phyloP scores from a whole-genome alignment of 2,329 filamentous ascomycete species.

The Coniochaeta ligniaria region DNA sequence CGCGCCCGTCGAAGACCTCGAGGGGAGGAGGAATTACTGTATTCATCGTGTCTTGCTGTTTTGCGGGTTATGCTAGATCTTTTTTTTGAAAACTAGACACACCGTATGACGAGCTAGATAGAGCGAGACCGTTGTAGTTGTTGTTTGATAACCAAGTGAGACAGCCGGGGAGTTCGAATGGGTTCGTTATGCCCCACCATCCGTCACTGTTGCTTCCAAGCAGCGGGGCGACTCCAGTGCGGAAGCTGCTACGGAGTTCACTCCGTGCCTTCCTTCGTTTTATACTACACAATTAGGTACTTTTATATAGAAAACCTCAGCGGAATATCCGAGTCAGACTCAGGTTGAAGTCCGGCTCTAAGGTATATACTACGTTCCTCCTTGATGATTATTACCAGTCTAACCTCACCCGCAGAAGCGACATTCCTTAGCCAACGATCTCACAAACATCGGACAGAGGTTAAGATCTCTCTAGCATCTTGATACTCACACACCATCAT shows the following conservation, averaged over 20 bases:
- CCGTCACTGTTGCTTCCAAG: not conserved
- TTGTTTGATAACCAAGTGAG: not conserved
- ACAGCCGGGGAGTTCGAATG: not conserved
- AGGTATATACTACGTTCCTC: not conserved
- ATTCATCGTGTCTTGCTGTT: not conserved
- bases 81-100: too few species aligned
- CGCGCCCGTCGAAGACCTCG: conserved; percentile 38
- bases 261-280: not conserved
- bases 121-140: not conserved
- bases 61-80: not conserved
- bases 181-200: not conserved
- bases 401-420: too few species aligned
- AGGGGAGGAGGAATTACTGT: conserved; percentile 17
- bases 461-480: not conserved
- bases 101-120: too few species aligned
- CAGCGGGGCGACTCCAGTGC: not conserved
- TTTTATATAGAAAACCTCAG: not conserved
- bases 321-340: not conserved
- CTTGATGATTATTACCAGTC: too few species aligned
- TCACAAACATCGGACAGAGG: not conserved
- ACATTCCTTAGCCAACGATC: not conserved
- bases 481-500: not conserved
- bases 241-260: not conserved
- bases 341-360: not conserved
- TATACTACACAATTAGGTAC: not conserved